Evolutionary conservation across 257 asterid species (phyloP).

Genomic region (Solanum peruvianum): DNA sequence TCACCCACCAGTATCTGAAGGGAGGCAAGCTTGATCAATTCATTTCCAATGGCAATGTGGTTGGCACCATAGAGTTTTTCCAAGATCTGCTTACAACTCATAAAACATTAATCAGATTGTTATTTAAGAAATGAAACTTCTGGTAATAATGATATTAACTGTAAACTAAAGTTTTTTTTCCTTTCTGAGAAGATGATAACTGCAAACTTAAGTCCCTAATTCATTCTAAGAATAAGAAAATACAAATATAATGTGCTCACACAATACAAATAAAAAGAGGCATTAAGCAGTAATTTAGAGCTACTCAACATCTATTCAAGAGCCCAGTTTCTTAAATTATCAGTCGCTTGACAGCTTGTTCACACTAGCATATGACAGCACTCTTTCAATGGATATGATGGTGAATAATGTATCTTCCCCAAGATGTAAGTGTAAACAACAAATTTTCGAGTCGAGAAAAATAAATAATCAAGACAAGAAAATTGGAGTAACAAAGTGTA

Average conservation of each 20-base stretch:
- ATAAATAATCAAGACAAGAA: background rate
- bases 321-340: background rate
- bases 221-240: background rate
- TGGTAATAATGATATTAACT: background rate
- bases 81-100: constrained; percentile 45
- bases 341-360: background rate
- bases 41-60: constrained; percentile 79
- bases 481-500: background rate
- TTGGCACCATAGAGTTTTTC: constrained; percentile 52
- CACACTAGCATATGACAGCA: background rate
- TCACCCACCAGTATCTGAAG: constrained; percentile 43
- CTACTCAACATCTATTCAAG: background rate
- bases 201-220: background rate
- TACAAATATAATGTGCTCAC: background rate
- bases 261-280: background rate
- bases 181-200: background rate
- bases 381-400: background rate
- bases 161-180: background rate
- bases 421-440: background rate
- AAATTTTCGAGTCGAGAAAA: background rate
- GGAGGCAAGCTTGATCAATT: constrained; percentile 66
- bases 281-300: background rate
- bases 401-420: background rate
- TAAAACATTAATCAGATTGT: background rate
- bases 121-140: background rate